Conservation (phyloP, 2,329 filamentous ascomycete species). For the Colletotrichum spaethianum region DNA sequence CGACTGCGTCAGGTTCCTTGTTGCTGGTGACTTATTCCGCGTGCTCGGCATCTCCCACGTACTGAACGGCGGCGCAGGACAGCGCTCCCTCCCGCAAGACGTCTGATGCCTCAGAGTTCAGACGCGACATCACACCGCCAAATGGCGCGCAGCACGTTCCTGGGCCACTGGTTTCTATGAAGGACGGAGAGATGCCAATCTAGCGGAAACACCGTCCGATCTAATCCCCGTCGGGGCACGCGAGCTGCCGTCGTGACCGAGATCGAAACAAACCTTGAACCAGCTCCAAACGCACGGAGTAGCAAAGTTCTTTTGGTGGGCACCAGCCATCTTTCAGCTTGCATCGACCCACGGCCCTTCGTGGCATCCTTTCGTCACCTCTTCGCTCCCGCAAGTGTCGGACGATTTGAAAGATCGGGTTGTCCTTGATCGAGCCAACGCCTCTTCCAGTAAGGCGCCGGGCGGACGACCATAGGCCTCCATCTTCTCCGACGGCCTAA, state of each 20-base stretch:
- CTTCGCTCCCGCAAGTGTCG: slow-evolving; percentile 20
- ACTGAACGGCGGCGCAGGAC: not conserved
- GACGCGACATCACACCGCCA: slow-evolving; percentile 33
- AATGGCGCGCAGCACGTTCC: slow-evolving; percentile 24
- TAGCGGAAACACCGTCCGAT: slow-evolving; percentile 34
- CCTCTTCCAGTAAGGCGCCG: slow-evolving; percentile 20
- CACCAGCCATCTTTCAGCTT: slow-evolving; percentile 19
- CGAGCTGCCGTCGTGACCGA: slow-evolving; percentile 34
- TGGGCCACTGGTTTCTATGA: not conserved
- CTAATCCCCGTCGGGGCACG: slow-evolving; percentile 28
- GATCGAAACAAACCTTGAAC: slow-evolving; percentile 39
- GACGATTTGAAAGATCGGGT: slow-evolving; percentile 12
- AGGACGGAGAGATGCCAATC: slow-evolving; percentile 19
- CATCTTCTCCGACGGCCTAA: slow-evolving; percentile 4
- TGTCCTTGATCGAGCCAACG: slow-evolving; percentile 5
- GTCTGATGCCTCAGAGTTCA: slow-evolving; percentile 17
- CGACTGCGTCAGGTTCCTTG: slow-evolving; percentile 17
- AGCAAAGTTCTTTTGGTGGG: slow-evolving; percentile 25
- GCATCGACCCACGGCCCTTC: not conserved
- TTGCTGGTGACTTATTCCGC: not conserved
- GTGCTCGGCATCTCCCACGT: slow-evolving; percentile 13
- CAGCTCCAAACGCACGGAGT: slow-evolving; percentile 33
- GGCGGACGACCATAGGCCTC: not conserved
- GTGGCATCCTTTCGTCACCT: slow-evolving; percentile 2
- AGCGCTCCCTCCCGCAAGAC: not conserved